Evolutionary conservation across 306 rosid species (phyloP), one percentile per base, ranked within the genome.

Genomic region (Trichosanthes truncata): DNA sequence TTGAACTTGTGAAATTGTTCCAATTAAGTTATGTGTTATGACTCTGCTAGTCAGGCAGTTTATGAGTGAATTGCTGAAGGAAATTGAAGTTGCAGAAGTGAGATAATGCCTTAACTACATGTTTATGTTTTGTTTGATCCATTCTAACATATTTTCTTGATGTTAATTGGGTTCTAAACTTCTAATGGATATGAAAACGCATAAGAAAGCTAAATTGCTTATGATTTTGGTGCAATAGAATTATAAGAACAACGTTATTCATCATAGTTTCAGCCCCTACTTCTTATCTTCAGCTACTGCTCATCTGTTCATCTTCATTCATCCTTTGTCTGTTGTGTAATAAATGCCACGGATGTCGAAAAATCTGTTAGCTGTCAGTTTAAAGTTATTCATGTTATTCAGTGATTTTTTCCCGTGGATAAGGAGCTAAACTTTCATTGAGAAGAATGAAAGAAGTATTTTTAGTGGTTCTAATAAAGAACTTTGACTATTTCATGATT

Each of bases 401-500:
- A 74, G 68, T 71, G 71, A 59, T 80, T 56, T 74, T 71, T 33
- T 46, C 0, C 31, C 49, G 14, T 38, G 9, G 31, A 8, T 66
- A 18, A 6, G 55, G 1, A 43, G 18, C 20, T 4, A 43, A 69
- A 12, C 76, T 43, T 69, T 69, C 77, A 25, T 45, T 25, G 20
- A 12, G 23, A 43, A 46, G 15, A 66, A 36, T 18, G 48, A 36
- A 20, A 35, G 56, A 13, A 12, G 53, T 26, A 12, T n/a, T 71
- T 71, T 67, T 43, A 38, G 77, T 25, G 77, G 57, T 71, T 71
- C 40, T 5, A 67, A 53, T 75, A 68, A 79, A 78, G 40, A 77
- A 75, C 65, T 82, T 51, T 23, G 77, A 36, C 75, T 21, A 57
- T 35, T 80, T 69, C 84, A 78, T 78, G 81, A 78, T 82, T 79